Percentiles rank a stretch among this genome's conserved stretches.
Conservation (phyloP, 2,329 filamentous ascomycete species). For the Cryphonectria japonica region DNA sequence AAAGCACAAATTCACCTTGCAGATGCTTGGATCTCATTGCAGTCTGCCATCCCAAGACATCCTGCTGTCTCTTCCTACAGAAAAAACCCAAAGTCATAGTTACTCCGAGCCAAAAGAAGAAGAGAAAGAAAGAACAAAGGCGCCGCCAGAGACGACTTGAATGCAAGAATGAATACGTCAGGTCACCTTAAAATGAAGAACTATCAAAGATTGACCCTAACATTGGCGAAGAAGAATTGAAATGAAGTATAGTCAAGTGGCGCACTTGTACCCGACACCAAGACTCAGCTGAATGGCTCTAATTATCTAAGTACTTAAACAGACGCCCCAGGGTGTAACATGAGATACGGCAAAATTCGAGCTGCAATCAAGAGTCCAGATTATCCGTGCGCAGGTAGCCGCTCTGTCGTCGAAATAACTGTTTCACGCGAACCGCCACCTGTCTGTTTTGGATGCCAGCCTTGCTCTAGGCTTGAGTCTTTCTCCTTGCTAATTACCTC, state of each 20-base stretch:
- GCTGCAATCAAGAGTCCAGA: not conserved
- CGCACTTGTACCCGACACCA: not conserved
- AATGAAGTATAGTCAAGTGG: not conserved
- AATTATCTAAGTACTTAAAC: not conserved
- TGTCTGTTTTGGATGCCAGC: no score
- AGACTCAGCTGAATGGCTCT: not conserved
- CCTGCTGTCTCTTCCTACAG: no score
- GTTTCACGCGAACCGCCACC: not conserved
- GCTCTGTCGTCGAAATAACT: not conserved
- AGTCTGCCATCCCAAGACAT: no score
- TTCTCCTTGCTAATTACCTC: no score
- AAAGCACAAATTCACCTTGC: no score
- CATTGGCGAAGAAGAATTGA: not conserved
- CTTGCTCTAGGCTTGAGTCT: not conserved
- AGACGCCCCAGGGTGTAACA: not conserved
- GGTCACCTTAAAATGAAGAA: not conserved
- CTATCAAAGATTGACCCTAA: not conserved
- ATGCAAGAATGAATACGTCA: not conserved
- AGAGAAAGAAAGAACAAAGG: no score
- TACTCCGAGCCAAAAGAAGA: no score
- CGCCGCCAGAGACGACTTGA: not conserved
- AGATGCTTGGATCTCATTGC: no score
- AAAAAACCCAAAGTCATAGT: no score
- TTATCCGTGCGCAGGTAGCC: not conserved
- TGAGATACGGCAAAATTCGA: not conserved